These are phyloP conservation scores for Phytopythium vexans DNA, from an alignment of 352 stramenopile genomes.

Conservation along the genomic window DNA sequence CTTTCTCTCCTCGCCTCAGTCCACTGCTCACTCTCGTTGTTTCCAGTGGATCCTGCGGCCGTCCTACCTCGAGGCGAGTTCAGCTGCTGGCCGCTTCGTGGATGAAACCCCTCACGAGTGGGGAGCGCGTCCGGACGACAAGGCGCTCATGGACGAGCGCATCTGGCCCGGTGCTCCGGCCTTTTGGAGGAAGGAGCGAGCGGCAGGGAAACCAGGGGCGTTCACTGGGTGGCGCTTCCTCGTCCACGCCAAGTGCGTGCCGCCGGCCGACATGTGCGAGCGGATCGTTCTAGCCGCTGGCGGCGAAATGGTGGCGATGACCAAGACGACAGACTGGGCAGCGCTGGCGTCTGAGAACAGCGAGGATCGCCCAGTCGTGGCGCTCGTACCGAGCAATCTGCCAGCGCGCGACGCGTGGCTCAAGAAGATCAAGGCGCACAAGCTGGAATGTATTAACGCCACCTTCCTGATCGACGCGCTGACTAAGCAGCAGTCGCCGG, in stretches of 20 bases:
- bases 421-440: conserved; percentile 61
- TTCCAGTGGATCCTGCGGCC: conserved; percentile 83
- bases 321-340: conserved; percentile 48
- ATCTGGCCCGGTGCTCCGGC: conserved; percentile 61
- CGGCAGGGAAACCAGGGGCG: conserved; percentile 40
- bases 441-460: conserved; percentile 73
- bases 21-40: neutral
- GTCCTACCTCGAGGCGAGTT: conserved; percentile 71
- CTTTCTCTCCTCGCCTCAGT: neutral
- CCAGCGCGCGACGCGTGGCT: conserved; percentile 60
- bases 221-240: conserved; percentile 73
- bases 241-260: conserved; percentile 69
- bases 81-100: conserved; percentile 62
- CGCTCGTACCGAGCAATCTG: conserved; percentile 50
- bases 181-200: conserved; percentile 68
- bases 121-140: conserved; percentile 47
- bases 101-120: conserved; percentile 73
- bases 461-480: conserved; percentile 85
- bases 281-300: conserved; percentile 59
- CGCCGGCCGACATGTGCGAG: conserved; percentile 79
- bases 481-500: conserved; percentile 73
- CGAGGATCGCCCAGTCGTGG: conserved; percentile 46
- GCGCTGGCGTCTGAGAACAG: conserved; percentile 28
- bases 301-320: conserved; percentile 57
- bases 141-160: conserved; percentile 64